A percentile compares a stretch with the other conserved stretches of the same genome.
These are phyloP conservation scores for Penstemon eatonii DNA, from an alignment of 257 asterid species.

Conservation along the genomic window DNA sequence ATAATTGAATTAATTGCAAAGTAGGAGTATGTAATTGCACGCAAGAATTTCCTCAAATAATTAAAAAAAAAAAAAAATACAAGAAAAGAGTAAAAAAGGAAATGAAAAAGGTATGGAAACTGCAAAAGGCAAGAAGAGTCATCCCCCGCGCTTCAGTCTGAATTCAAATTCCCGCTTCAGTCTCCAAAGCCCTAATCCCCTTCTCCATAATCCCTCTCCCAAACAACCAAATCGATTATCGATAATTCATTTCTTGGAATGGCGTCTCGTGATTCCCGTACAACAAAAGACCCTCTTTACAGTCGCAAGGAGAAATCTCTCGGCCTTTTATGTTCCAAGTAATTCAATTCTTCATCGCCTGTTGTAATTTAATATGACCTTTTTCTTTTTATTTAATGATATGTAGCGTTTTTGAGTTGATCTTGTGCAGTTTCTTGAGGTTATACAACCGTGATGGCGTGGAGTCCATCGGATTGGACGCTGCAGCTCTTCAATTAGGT, in stretches of 20 bases:
- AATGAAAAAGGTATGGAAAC: background rate
- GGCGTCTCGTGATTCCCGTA: constrained; percentile 41
- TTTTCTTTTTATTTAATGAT: background rate
- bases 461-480: constrained; percentile 57
- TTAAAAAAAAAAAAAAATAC: background rate
- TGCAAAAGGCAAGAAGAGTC: background rate
- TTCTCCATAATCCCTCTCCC: background rate
- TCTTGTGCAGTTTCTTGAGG: constrained; percentile 54
- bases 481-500: constrained; percentile 62
- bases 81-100: background rate
- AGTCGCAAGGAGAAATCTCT: constrained; percentile 62
- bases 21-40: background rate
- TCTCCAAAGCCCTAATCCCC: constrained; percentile 15
- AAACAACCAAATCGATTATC: background rate
- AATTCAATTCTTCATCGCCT: constrained; percentile 16
- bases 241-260: constrained; percentile 21
- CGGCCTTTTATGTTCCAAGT: constrained; percentile 61
- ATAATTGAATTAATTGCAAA: background rate
- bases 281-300: constrained; percentile 39
- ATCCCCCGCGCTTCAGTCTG: constrained; percentile 31
- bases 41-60: background rate
- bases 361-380: background rate
- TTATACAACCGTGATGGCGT: constrained; percentile 56
- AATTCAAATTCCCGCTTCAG: constrained; percentile 41
- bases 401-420: background rate